These are phyloP conservation scores for Trichoderma semiorbis DNA, from an alignment of 2,329 filamentous ascomycete genomes.

Conservation along the genomic window DNA sequence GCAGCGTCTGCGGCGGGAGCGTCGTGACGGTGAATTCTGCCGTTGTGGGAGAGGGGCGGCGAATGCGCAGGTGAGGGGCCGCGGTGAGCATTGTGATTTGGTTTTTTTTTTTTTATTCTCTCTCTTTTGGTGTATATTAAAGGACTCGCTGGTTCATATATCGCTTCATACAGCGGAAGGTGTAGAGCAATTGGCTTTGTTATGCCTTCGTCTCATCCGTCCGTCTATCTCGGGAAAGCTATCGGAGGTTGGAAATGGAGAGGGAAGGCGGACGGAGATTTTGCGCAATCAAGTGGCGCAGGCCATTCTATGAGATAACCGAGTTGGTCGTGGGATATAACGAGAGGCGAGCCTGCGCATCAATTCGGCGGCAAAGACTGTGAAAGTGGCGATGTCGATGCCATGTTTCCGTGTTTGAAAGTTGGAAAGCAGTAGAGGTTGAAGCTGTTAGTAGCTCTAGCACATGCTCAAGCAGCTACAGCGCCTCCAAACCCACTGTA, in stretches of 20 bases:
- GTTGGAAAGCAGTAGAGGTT: neutral
- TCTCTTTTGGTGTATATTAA: neutral
- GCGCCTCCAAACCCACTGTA: neutral
- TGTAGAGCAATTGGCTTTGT: neutral
- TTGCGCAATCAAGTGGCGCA: neutral
- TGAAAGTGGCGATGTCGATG: neutral
- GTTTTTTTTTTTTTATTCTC: no score
- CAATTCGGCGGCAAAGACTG: neutral
- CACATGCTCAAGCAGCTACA: neutral
- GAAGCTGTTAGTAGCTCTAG: neutral
- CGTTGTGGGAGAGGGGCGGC: slow-evolving; percentile 80
- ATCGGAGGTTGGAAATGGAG: neutral
- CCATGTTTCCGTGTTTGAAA: neutral
- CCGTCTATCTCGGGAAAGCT: neutral
- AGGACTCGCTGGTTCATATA: neutral
- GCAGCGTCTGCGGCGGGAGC: slow-evolving; percentile 52
- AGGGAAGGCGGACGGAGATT: neutral
- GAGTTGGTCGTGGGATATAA: no score
- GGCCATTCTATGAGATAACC: neutral
- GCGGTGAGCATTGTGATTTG: slow-evolving; percentile 56
- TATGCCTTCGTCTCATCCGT: neutral
- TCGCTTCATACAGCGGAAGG: neutral
- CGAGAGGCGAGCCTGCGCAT: neutral
- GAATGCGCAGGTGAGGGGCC: slow-evolving; percentile 56
- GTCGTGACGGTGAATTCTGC: slow-evolving; percentile 90